These are phyloP conservation scores for Fusarium clavum DNA, from an alignment of 2,329 filamentous ascomycete species.

Conservation along the genomic window DNA sequence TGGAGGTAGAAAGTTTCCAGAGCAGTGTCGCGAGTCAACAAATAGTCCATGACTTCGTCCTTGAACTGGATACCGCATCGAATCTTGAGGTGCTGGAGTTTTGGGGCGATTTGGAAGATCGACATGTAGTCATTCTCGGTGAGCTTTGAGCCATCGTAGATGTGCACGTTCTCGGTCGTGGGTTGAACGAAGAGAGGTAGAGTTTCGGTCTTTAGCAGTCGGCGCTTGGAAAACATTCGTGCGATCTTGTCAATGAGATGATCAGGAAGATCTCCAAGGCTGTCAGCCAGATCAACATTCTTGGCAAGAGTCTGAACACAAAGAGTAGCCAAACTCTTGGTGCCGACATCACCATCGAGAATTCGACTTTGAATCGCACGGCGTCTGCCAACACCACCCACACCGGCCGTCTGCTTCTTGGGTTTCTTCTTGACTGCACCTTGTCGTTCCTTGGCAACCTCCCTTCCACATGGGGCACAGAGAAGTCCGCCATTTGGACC, in stretches of 20 bases:
- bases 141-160: slow-evolving; percentile 73
- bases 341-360: slow-evolving; percentile 79
- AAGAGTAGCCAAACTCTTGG: slow-evolving; percentile 74
- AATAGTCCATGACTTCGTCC: slow-evolving; percentile 83
- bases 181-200: slow-evolving; percentile 69
- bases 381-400: slow-evolving; percentile 68
- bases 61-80: slow-evolving; percentile 94
- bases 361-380: slow-evolving; percentile 86
- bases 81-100: slow-evolving; percentile 77
- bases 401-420: slow-evolving; percentile 64
- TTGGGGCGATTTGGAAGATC: slow-evolving; percentile 81
- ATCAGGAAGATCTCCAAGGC: slow-evolving; percentile 69
- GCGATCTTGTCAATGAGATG: slow-evolving; percentile 69
- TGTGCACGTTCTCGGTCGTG: slow-evolving; percentile 60
- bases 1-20: slow-evolving; percentile 83
- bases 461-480: slow-evolving; percentile 83
- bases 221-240: slow-evolving; percentile 69
- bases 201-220: slow-evolving; percentile 65
- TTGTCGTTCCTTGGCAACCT: slow-evolving; percentile 72
- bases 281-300: slow-evolving; percentile 71
- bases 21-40: slow-evolving; percentile 75
- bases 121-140: slow-evolving; percentile 80
- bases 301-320: slow-evolving; percentile 72
- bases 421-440: slow-evolving; percentile 52
- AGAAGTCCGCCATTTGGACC: slow-evolving; percentile 88